These are phyloP conservation scores for Backusella liffmaniae DNA, from an alignment of 192 early-diverging fungal genomes.

Conservation along the genomic window DNA sequence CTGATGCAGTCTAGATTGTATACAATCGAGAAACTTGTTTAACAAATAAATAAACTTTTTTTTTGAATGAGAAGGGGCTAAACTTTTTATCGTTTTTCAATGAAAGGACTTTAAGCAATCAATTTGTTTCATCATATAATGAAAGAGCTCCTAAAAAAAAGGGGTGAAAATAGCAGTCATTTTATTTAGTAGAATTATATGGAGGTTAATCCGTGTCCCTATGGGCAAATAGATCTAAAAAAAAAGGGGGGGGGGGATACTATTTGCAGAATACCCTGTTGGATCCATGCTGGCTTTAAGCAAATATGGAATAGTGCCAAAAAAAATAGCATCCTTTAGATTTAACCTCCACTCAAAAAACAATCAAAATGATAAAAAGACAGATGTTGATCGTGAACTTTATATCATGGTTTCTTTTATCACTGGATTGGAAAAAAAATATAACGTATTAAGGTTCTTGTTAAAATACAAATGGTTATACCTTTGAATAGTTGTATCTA, in stretches of 20 bases:
- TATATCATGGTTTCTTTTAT: no score
- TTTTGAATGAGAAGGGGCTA: not conserved
- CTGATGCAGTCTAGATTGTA: not conserved
- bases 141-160: not conserved
- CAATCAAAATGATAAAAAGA: not conserved
- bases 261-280: not conserved
- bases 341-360: not conserved
- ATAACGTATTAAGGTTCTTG: no score
- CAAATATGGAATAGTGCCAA: not conserved
- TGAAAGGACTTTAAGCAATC: not conserved
- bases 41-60: slow-evolving; percentile 3
- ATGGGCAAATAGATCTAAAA: no score
- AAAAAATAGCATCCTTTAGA: not conserved
- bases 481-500: not conserved
- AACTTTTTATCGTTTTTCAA: not conserved
- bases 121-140: not conserved
- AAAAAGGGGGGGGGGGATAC: not conserved
- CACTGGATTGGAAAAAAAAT: no score
- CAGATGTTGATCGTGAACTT: not conserved
- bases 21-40: not conserved
- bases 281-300: not conserved
- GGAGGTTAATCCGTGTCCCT: no score
- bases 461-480: no score
- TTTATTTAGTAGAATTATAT: no score
- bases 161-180: no score